Conservation (phyloP, 768 basidiomycete species). For the Tricholoma bakamatsutake region DNA sequence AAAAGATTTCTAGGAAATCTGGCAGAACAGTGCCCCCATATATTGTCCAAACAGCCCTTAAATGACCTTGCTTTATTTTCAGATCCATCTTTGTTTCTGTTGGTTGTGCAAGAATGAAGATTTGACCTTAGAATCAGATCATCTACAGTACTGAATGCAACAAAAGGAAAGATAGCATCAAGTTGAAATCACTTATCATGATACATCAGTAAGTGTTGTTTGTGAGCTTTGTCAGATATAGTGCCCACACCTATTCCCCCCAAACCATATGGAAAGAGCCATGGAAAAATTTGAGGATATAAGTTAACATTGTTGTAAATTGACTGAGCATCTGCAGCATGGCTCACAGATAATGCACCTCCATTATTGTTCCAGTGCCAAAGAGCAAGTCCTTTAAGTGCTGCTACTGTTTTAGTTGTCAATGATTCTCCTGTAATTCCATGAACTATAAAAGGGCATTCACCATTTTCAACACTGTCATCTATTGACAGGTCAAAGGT, state of each 20-base stretch:
- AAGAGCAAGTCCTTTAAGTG: not conserved
- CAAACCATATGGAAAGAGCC: slow-evolving; percentile 34
- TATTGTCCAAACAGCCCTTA: too few relatives aligned
- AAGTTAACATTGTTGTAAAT: too few relatives aligned
- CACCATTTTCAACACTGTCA: slow-evolving; percentile 20
- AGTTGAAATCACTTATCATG: too few relatives aligned
- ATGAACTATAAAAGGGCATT: slow-evolving; percentile 33
- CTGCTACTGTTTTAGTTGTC: slow-evolving; percentile 17
- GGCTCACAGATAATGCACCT: slow-evolving; percentile 24
- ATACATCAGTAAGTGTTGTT: slow-evolving; percentile 19
- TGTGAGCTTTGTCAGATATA: slow-evolving; percentile 18
- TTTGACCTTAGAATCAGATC: too few relatives aligned
- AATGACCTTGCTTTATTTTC: too few relatives aligned
- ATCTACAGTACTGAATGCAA: too few relatives aligned
- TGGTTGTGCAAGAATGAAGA: too few relatives aligned
- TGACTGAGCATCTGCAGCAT: not conserved
- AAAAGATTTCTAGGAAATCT: too few relatives aligned
- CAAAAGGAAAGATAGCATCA: too few relatives aligned
- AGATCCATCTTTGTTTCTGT: too few relatives aligned
- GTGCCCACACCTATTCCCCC: slow-evolving; percentile 19
- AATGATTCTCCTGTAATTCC: slow-evolving; percentile 23
- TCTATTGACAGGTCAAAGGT: slow-evolving; percentile 14
- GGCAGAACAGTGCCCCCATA: too few relatives aligned
- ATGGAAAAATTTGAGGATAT: too few relatives aligned
- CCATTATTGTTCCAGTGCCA: slow-evolving; percentile 17